These are phyloP conservation scores for Hericium erinaceus DNA, from an alignment of 768 basidiomycete species.

Conservation along the genomic window DNA sequence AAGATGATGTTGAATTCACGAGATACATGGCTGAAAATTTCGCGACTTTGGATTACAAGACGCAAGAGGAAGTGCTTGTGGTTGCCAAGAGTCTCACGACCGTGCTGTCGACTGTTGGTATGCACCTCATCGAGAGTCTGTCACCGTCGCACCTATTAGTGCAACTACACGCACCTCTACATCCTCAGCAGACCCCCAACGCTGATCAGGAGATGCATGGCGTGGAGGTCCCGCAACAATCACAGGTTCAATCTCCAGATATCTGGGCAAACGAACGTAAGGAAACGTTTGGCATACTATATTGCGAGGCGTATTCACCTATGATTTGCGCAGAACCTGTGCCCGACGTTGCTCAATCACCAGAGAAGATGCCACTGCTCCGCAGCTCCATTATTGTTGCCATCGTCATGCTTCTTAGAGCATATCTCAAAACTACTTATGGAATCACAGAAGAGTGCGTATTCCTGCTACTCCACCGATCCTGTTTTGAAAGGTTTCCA, in stretches of 20 bases:
- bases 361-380: conserved; percentile 29
- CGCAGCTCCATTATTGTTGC: conserved; percentile 68
- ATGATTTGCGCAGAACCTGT: too few species aligned
- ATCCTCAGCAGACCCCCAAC: background rate
- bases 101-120: conserved; percentile 69
- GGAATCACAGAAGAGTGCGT: conserved; percentile 86
- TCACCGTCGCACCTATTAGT: conserved; percentile 64
- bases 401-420: conserved; percentile 83
- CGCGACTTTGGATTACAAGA: conserved; percentile 87
- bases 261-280: too few species aligned
- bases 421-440: conserved; percentile 76
- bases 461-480: background rate
- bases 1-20: conserved; percentile 78
- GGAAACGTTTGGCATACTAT: too few species aligned
- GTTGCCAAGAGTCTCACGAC: conserved; percentile 74
- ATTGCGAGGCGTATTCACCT: too few species aligned
- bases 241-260: background rate
- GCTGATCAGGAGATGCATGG: background rate
- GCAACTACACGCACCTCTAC: conserved; percentile 37
- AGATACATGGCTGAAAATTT: conserved; percentile 96
- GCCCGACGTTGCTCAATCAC: background rate
- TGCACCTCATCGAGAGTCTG: conserved; percentile 68
- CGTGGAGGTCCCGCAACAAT: background rate
- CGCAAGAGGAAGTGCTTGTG: conserved; percentile 84
- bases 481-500: conserved; percentile 21